A percentile compares a stretch with the other conserved stretches of the same genome.
Evolutionary conservation across 352 stramenopile species (phyloP).

Genomic region (Globisporangium cystogenes): DNA sequence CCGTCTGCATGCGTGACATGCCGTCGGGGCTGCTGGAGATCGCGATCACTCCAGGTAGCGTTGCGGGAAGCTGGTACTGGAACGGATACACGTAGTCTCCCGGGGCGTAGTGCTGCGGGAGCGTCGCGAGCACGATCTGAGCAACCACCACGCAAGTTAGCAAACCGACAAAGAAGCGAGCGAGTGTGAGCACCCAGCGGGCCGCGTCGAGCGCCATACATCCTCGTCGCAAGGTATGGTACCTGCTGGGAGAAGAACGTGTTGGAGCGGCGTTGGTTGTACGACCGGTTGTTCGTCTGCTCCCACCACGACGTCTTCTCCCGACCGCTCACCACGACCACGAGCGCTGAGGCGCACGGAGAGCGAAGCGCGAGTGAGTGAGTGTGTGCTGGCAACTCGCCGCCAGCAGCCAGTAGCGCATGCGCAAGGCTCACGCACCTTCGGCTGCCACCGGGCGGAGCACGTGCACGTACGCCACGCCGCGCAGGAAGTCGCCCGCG

Average conservation of each 20-base stretch:
- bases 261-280: not conserved
- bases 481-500: not conserved
- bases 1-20: not conserved
- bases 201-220: too few relatives aligned
- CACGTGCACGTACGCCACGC: not conserved
- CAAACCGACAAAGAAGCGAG: too few relatives aligned
- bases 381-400: too few relatives aligned
- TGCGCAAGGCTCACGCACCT: not conserved
- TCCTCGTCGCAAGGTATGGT: too few relatives aligned
- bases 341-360: not conserved
- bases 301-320: not conserved
- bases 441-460: not conserved
- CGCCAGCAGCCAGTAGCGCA: not conserved
- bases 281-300: not conserved
- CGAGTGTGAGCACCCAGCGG: not conserved
- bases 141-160: not conserved
- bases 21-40: not conserved
- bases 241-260: slow-evolving; percentile 1
- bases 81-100: slow-evolving; percentile 32
- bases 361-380: not conserved
- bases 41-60: slow-evolving; percentile 21
- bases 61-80: slow-evolving; percentile 26
- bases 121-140: slow-evolving; percentile 23
- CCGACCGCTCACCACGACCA: not conserved
- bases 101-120: slow-evolving; percentile 15